Conservation (phyloP, 176 grass and related monocot species). For the Hyparrhenia diplandra region DNA sequence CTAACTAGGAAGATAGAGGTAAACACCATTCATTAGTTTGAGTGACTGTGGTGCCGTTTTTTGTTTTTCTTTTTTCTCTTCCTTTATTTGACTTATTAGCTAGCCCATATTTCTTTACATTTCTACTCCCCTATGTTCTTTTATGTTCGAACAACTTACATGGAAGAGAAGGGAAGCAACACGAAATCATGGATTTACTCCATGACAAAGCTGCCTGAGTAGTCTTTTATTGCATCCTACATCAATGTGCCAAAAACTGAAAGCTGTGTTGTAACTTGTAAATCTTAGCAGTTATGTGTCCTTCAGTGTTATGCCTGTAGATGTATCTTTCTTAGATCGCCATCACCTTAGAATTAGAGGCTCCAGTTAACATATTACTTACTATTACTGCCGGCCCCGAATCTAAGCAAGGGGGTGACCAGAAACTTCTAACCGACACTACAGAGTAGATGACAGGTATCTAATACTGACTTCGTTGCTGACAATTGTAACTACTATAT, state of each 20-base stretch:
- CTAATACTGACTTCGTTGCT: slow-evolving; percentile 9
- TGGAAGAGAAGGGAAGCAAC: slow-evolving; percentile 67
- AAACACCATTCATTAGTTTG: slow-evolving; percentile 49
- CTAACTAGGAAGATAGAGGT: slow-evolving; percentile 52
- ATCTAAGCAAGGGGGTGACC: slow-evolving; percentile 6
- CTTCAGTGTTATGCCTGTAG: background rate
- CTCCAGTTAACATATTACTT: background rate
- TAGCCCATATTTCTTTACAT: slow-evolving; percentile 12
- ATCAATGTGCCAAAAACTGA: background rate
- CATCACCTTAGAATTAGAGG: background rate
- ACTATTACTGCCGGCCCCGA: background rate
- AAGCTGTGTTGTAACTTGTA: slow-evolving; percentile 35
- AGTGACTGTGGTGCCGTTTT: slow-evolving; percentile 36
- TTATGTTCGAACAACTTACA: slow-evolving; percentile 35
- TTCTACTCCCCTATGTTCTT: slow-evolving; percentile 23
- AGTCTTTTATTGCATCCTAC: slow-evolving; percentile 24
- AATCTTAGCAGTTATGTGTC: slow-evolving; percentile 16
- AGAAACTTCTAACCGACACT: slow-evolving; percentile 26
- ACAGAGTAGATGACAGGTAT: slow-evolving; percentile 27
- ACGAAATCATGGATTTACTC: slow-evolving; percentile 39
- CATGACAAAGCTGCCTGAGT: slow-evolving; percentile 25
- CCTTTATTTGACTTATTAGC: slow-evolving; percentile 13
- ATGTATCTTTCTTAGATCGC: slow-evolving; percentile 9
- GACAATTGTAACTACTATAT: slow-evolving; percentile 9
- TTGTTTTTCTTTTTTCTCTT: background rate